Evolutionary conservation across 257 asterid species (phyloP).

Genomic region (Solanum clarkiae): DNA sequence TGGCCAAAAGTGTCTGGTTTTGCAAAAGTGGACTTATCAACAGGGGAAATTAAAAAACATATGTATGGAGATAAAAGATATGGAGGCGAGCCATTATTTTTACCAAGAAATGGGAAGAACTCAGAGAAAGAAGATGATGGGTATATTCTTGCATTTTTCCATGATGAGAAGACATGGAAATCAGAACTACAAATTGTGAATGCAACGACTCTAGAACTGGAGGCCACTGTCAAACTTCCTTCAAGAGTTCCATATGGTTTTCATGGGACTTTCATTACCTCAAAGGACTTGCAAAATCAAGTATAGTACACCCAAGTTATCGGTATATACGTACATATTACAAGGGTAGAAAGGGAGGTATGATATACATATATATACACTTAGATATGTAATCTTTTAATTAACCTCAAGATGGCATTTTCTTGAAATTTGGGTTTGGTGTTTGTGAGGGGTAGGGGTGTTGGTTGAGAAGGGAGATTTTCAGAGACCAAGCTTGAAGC

Average conservation of each 20-base stretch:
- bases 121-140: constrained; percentile 43
- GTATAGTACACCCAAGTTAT: not conserved
- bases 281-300: constrained; percentile 35
- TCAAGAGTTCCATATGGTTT: constrained; percentile 82
- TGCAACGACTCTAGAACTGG: constrained; percentile 32
- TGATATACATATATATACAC: not conserved
- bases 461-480: not conserved
- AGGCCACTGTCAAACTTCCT: constrained; percentile 45
- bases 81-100: constrained; percentile 64
- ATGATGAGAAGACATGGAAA: constrained; percentile 38
- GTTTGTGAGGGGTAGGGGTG: not conserved
- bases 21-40: constrained; percentile 41
- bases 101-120: constrained; percentile 18
- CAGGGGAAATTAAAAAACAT: constrained; percentile 34
- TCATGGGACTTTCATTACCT: constrained; percentile 62
- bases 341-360: not conserved
- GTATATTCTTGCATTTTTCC: constrained; percentile 35
- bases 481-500: not conserved
- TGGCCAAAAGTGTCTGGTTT: constrained; percentile 75
- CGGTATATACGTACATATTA: not conserved
- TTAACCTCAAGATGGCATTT: not conserved
- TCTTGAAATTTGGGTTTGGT: not conserved
- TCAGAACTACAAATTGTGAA: constrained; percentile 61
- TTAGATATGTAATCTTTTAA: not conserved
- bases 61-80: constrained; percentile 32